Evolutionary conservation across 1,284 basidiomycete species (phyloP), one percentile per base, ranked within the genome.

Genomic region (Cryptococcus neoformans): DNA sequence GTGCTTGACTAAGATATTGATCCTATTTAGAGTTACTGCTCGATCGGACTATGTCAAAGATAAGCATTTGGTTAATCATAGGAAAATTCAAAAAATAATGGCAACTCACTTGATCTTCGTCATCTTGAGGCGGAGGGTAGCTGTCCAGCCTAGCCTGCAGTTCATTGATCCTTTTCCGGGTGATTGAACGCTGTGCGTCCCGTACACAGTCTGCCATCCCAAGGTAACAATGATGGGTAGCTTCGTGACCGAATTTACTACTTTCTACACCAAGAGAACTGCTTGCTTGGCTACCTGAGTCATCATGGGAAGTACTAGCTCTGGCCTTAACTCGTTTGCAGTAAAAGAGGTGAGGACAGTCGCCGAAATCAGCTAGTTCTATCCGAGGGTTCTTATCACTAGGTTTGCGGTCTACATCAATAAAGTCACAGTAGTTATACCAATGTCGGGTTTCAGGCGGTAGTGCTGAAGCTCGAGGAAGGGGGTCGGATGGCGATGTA

Each of bases 231-330:
- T 83, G 82, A 73, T 99, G 95, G 1, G 89, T 88, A 56, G 84
- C 78, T 74, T 99, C 94, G 51, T 84, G 80, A 0, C 94, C 94
- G 70, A 99, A 99, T 75, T 95, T 96, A 54, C 79, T 81, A 44
- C 62, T 74, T 81, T 87, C 60, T 72, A 65, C 59, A 52, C 57
- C 69, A n/a, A 45, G 53, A 52, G 39, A 50, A 11, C 51, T 46
- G 35, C 57, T 59, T n/a, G 49, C 16, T 41, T 55, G 28, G 42
- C 36, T 14, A 16, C 41, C 37, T 28, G 41, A 44, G 17, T 60
- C 64, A 4, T 62, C 58, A 28, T 61, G 82, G 75, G 37, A 77
- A 69, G 79, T 72, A 10, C 67, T 64, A 34, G 62, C 57, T 12
- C 62, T 49, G 3, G 72, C 67, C 39, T 69, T 70, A 37, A 74